Base-by-base conservation (phyloP, 495 filamentous ascomycete genomes). In the Rostrohypoxylon terebratum region DNA sequence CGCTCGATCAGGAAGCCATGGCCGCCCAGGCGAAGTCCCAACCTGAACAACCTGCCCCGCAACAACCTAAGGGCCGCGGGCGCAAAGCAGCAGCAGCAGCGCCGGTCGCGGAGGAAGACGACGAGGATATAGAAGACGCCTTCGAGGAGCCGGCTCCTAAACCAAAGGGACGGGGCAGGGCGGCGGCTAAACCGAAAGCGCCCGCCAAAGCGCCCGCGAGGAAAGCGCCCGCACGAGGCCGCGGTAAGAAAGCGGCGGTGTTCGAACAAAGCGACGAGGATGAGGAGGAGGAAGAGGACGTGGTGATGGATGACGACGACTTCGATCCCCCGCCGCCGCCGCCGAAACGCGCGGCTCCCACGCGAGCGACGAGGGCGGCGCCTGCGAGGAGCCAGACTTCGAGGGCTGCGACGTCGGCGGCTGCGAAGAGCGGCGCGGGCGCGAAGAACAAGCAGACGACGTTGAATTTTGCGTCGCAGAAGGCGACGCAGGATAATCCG, bases 401-500 rank as follows among this genome's bases (percentile, higher is more conserved):
- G 45, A 77, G 82, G 77, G 76, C 73, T 51, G 80, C 68, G 13
- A 3, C 38, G 38, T 42, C 38, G 1, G 13, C 34, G 8, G 34
- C 33, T 34, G 33, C 38, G 13, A 42, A 42, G 13, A 42, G 38
- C 2, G 67, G 60, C n/a, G 54, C 61, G 16, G 63, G 75, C 16
- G 73, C 74, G 38, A 80, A 82, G 50, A 73, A 77, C 14, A 73
- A 85, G 50, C 94, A 98, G 78, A 87, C 91, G 1, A 94, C 83
- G 11, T 80, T 97, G 16, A 90, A 86, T 75, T 97, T 97, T 75
- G 14, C 7, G 4, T 87, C 88, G 7, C 86, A 87, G 72, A 82
- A 77, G 72, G 80, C 77, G 75, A 47, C 76, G 47, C 79, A 80
- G 78, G 81, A 81, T 79, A 81, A 74, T n/a, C 71, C 75, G 61